A percentile compares a stretch with the other conserved stretches of the same genome.
Conservation (phyloP, 352 stramenopile species). For the Paralagenidium karlingii region DNA sequence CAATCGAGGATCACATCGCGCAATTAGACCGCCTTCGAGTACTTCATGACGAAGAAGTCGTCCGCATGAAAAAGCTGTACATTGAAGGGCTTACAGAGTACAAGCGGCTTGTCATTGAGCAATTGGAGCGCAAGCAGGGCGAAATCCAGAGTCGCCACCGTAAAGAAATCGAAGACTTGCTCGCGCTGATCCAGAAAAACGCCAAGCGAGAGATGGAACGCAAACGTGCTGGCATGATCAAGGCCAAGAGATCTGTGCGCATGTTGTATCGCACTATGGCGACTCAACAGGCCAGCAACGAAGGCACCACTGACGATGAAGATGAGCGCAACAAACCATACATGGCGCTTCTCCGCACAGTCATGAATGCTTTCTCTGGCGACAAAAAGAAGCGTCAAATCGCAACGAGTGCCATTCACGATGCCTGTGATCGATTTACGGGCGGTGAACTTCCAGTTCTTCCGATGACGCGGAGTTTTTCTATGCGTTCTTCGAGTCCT, state of each 20-base stretch:
- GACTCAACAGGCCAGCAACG: too few species aligned
- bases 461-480: too few species aligned
- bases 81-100: conserved; percentile 42
- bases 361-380: too few species aligned
- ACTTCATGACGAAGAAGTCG: conserved; percentile 23
- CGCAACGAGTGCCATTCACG: too few species aligned
- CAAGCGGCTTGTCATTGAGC: conserved; percentile 57
- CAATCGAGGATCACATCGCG: conserved; percentile 1
- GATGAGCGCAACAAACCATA: too few species aligned
- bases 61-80: conserved; percentile 42
- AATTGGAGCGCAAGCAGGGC: conserved; percentile 43
- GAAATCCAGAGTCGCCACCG: conserved; percentile 43
- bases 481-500: too few species aligned
- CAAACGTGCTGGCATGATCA: conserved; percentile 27
- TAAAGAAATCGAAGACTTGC: conserved; percentile 44
- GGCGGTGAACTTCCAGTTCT: too few species aligned
- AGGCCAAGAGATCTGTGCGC: conserved; percentile 48
- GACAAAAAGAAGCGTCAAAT: too few species aligned
- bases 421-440: too few species aligned
- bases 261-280: conserved; percentile 41
- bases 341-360: too few species aligned
- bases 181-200: conserved; percentile 43
- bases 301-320: too few species aligned
- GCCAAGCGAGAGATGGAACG: conserved; percentile 43
- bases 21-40: conserved; percentile 28